Evolutionary conservation across 2,329 filamentous ascomycete species (phyloP).

Genomic region (Cercospora brassicicola): DNA sequence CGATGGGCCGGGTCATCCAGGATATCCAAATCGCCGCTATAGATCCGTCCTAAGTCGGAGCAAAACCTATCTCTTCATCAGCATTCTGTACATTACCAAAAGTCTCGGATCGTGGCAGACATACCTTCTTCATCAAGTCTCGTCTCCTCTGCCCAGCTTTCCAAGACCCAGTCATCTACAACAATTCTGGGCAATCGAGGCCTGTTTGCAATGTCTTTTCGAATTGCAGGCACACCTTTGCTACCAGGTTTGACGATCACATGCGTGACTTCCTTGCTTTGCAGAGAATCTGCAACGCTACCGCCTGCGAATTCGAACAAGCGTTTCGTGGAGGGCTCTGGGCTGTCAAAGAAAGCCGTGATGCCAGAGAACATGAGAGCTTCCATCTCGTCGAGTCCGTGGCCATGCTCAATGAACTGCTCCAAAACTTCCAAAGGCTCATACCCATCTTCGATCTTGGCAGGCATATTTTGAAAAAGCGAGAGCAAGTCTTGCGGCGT

Average conservation of each 20-base stretch:
- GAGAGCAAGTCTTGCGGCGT: slow-evolving; percentile 61
- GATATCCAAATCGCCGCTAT: background rate
- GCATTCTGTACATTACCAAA: background rate
- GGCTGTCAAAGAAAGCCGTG: slow-evolving; percentile 47
- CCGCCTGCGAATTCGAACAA: slow-evolving; percentile 67
- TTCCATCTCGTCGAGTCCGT: slow-evolving; percentile 53
- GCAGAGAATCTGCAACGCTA: slow-evolving; percentile 51
- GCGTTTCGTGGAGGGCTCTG: slow-evolving; percentile 34
- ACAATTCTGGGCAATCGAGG: slow-evolving; percentile 68
- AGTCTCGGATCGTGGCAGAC: background rate
- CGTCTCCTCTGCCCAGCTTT: slow-evolving; percentile 77
- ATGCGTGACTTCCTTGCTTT: slow-evolving; percentile 66
- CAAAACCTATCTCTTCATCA: slow-evolving; percentile 2
- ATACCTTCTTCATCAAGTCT: slow-evolving; percentile 72
- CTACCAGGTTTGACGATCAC: slow-evolving; percentile 57
- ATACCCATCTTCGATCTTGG: slow-evolving; percentile 49
- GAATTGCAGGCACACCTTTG: slow-evolving; percentile 37
- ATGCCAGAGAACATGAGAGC: slow-evolving; percentile 56
- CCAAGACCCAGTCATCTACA: slow-evolving; percentile 68
- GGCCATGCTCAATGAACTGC: slow-evolving; percentile 56
- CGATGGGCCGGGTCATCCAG: background rate
- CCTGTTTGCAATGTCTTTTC: slow-evolving; percentile 18
- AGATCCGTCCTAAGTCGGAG: background rate
- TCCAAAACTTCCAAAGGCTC: slow-evolving; percentile 56
- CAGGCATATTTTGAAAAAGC: slow-evolving; percentile 54